Conservation (phyloP, 345 rosid species). For the Noccaea caerulescens region DNA sequence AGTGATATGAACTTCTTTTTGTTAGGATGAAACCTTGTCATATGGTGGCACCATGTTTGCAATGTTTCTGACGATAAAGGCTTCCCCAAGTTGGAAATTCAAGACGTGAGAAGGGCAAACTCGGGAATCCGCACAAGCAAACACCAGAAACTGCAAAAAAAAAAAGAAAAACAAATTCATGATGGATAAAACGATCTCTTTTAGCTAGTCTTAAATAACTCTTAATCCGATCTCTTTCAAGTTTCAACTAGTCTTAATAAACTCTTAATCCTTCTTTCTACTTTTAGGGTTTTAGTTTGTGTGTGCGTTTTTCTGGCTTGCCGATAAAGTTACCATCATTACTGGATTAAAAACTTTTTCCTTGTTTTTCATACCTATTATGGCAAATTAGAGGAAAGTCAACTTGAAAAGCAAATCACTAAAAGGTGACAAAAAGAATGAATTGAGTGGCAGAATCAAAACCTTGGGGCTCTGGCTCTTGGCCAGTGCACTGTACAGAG, state of each 20-base stretch:
- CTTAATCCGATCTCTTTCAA: no score
- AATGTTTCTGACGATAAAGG: slow-evolving; percentile 92
- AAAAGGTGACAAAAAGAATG: neutral
- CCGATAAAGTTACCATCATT: slow-evolving; percentile 15
- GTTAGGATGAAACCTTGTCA: slow-evolving; percentile 56
- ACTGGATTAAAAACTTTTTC: neutral
- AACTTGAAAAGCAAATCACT: neutral
- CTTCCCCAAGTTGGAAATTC: slow-evolving; percentile 95
- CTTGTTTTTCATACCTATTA: neutral
- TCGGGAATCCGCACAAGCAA: slow-evolving; percentile 97
- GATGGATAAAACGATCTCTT: no score
- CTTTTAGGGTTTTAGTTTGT: neutral
- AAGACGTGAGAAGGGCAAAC: slow-evolving; percentile 93
- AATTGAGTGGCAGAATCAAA: slow-evolving; percentile 29
- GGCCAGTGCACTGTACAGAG: slow-evolving; percentile 63
- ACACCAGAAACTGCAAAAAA: slow-evolving; percentile 76
- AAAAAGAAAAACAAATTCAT: neutral
- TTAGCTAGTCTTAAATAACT: no score
- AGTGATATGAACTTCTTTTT: neutral
- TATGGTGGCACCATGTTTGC: slow-evolving; percentile 96
- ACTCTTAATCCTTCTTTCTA: slow-evolving; percentile 1
- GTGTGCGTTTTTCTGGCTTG: slow-evolving; percentile 17
- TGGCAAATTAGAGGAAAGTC: neutral
- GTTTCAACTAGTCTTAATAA: no score
- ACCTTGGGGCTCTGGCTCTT: slow-evolving; percentile 92